Evolutionary conservation across 192 early-diverging fungal genomes (phyloP).

Genomic region (Diversispora epigaea): DNA sequence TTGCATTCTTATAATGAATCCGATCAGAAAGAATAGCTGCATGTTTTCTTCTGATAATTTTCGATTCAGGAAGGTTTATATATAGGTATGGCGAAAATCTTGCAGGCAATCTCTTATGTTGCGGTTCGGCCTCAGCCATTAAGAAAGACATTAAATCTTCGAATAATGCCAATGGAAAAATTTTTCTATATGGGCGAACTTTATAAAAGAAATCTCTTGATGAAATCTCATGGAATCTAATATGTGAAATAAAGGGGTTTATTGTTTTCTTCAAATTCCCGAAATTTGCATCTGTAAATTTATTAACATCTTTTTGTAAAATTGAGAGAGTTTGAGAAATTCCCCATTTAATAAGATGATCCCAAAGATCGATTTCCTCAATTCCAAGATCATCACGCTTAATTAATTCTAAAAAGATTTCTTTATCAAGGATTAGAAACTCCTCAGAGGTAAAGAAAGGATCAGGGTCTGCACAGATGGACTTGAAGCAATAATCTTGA

Average conservation of each 20-base stretch:
- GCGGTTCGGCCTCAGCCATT: not conserved
- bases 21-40: not conserved
- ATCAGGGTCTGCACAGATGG: slow-evolving; percentile 4
- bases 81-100: too few species aligned
- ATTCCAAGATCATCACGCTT: too few species aligned
- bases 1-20: too few species aligned
- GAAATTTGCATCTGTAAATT: not conserved
- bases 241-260: not conserved
- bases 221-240: slow-evolving; percentile 10
- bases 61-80: too few species aligned
- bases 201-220: slow-evolving; percentile 1
- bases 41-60: not conserved
- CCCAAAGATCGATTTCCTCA: slow-evolving; percentile 23
- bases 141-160: slow-evolving; percentile 7
- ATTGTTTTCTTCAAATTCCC: not conserved
- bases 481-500: slow-evolving; percentile 4
- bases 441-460: slow-evolving; percentile 7
- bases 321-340: not conserved
- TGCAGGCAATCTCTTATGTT: too few species aligned
- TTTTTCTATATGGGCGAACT: slow-evolving; percentile 10
- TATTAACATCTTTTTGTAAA: not conserved
- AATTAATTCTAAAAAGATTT: not conserved
- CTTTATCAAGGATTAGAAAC: slow-evolving; percentile 1
- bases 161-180: slow-evolving; percentile 1
- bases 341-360: slow-evolving; percentile 21